These are phyloP conservation scores for Dalbergia oliveri DNA, from an alignment of 306 rosid genomes.

Conservation along the genomic window DNA sequence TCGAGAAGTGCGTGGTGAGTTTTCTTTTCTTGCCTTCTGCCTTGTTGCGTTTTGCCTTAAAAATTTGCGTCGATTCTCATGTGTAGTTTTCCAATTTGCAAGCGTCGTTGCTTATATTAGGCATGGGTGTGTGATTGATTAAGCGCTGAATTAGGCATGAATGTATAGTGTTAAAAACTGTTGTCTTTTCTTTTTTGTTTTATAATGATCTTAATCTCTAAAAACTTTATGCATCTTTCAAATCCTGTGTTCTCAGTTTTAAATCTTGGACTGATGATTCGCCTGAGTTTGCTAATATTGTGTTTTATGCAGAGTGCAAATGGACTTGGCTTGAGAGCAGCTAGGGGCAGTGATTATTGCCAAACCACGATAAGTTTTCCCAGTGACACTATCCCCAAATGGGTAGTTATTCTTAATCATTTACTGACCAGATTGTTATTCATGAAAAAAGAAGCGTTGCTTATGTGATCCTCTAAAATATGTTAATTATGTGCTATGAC, in stretches of 20 bases:
- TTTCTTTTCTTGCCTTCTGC: conserved; percentile 20
- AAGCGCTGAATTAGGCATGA: background rate
- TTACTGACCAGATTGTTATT: conserved; percentile 21
- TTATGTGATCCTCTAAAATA: conserved; percentile 21
- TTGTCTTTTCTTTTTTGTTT: conserved; percentile 7
- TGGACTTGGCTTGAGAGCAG: conserved; percentile 88
- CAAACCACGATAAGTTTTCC: conserved; percentile 77
- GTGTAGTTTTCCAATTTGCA: background rate
- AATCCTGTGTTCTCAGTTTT: background rate
- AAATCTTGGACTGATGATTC: conserved; percentile 1
- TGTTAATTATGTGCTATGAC: conserved; percentile 1
- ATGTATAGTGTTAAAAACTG: background rate
- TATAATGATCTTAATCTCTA: background rate
- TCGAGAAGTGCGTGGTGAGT: conserved; percentile 94
- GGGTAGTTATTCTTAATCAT: conserved; percentile 66
- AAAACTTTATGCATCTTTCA: background rate
- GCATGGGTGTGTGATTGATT: background rate
- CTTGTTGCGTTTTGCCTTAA: conserved; percentile 6
- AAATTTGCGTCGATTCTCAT: background rate
- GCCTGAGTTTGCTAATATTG: conserved; percentile 21
- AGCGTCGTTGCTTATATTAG: background rate
- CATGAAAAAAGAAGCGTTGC: conserved; percentile 10
- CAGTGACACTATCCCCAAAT: conserved; percentile 82
- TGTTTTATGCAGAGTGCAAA: conserved; percentile 73
- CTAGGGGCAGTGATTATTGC: conserved; percentile 68